Evolutionary conservation across 2,329 filamentous ascomycete species (phyloP).

Genomic region (Botrytis byssoidea): DNA sequence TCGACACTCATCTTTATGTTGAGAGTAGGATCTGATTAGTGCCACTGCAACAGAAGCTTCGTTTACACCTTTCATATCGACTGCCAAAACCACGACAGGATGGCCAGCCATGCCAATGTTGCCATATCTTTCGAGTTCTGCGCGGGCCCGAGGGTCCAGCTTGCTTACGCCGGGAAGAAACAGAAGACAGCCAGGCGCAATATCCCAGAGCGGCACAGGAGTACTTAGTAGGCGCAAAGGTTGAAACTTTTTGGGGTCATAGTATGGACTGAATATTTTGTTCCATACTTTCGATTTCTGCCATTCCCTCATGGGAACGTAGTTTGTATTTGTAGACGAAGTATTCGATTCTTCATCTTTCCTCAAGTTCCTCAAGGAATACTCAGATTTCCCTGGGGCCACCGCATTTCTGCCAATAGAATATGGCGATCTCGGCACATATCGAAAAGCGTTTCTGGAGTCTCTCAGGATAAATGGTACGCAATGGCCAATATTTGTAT

Average conservation of each 20-base stretch:
- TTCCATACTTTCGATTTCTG: slow-evolving; percentile 16
- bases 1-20: background rate
- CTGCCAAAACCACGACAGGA: slow-evolving; percentile 4
- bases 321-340: background rate
- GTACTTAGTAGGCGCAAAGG: accelerated
- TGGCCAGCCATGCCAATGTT: background rate
- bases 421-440: background rate
- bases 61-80: background rate
- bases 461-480: background rate
- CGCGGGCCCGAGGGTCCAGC: background rate
- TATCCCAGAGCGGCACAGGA: slow-evolving; percentile 20
- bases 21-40: background rate
- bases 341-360: background rate
- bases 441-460: background rate
- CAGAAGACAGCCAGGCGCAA: slow-evolving; percentile 12
- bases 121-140: background rate
- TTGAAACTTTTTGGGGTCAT: background rate
- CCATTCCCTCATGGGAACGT: background rate
- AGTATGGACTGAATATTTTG: slow-evolving; percentile 12
- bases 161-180: background rate
- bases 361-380: background rate
- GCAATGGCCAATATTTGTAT: background rate
- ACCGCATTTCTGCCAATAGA: background rate
- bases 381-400: background rate
- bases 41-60: background rate